Evolutionary conservation across 257 asterid genomes (phyloP), one percentile per base, ranked within the genome.

Genomic region (Solanum lignicaule): DNA sequence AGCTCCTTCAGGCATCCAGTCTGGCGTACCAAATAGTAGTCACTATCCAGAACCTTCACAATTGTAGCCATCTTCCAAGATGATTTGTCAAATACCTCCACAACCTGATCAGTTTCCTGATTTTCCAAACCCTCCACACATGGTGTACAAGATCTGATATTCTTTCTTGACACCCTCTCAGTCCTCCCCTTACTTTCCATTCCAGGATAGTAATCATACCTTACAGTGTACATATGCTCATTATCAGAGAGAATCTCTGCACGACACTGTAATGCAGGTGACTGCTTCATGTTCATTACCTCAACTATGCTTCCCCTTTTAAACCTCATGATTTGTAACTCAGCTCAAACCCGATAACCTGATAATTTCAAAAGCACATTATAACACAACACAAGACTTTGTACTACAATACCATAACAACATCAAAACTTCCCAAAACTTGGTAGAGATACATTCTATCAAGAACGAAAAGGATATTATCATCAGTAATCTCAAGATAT

Each of bases 21-120:
- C 62, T 88, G 87, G 76, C 89, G 83, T 52, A 90, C 92, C 85
- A 90, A 72, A 73, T 86, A 87, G n/a, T 82, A 60, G 65, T 87
- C 84, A 20, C 35, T 85, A 68, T 72, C 69, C 43, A 90, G 86
- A 84, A 92, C 91, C 89, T 85, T 90, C 9, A 90, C 81, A 43
- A 92, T 90, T 29, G 89, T 90, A n/a, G 93, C 94, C 91, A 86
- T 83, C 66, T 89, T 92, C 94, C 94, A 92, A 29, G 91, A 88
- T 39, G 33, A 86, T 81, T 85, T 76, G 23, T 86, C 89, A 83
- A 92, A 69, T 35, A 92, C 91, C 90, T 92, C 93, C 72, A 92
- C 87, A 85, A 92, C 92, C 78, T 87, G 91, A 68, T 93, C 93
- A 86, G 90, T 88, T 72, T 38, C 86, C 92, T 89, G 88, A 85